Evolutionary conservation across 2,329 filamentous ascomycete genomes (phyloP), one percentile per base, ranked within the genome.

Genomic region (Cladosporium sp.): DNA sequence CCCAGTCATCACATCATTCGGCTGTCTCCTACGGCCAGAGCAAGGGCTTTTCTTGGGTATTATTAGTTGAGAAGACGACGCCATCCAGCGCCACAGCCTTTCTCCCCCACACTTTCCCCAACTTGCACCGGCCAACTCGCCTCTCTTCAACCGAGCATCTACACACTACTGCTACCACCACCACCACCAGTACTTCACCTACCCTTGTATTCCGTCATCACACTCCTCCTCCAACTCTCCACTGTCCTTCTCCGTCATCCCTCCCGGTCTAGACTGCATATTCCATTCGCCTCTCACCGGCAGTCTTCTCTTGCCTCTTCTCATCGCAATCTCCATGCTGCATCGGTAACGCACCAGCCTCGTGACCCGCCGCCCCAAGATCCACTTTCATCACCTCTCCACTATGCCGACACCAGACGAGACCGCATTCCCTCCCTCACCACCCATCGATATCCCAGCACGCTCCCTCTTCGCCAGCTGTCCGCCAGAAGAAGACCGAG

Each of bases 401-500:
- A 50, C 51, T 32, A 59, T 59, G 57, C 57, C 57, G 38, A 59
- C 57, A 8, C 56, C 56, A 18, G 38, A 49, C 41, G 57, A 59
- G 18, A 37, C 44, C 27, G 47, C 42, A 1, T 41, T 47, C 7
- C 45, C 48, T 15, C 58, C 52, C 9, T 52, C 56, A 43, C 51
- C 55, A 27, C 56, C 53, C 9, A 45, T 43, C 18, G 58, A 58
- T 1, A 45, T 51, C 3, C 56, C 52, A n/a, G 53, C 58, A 20
- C 55, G 55, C 22, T 43, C 53, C 12, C 54, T 50, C 32, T 63
- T 62, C 56, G 66, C 70, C 29, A 70, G 69, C 58, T 76, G 73
- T 62, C 73, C 73, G 41, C 69, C 70, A 41, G 69, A 71, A 43
- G 69, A 71, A 59, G 68, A 70, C 43, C 29, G 50, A 19, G 27